Conservation (phyloP, 441 rosid genomes). For the Dalechampia spathulata region DNA sequence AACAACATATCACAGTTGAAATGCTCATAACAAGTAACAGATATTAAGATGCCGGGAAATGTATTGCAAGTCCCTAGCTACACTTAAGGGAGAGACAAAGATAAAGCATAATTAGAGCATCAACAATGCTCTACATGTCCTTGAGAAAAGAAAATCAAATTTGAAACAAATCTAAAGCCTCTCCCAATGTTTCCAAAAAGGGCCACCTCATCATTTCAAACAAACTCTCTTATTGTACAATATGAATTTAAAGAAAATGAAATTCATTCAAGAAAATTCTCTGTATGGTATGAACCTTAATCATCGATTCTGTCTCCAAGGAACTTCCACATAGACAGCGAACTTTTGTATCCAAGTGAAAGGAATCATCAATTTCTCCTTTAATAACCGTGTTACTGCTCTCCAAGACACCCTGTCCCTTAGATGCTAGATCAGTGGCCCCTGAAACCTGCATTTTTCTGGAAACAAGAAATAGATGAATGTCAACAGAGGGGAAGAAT, state of each 20-base stretch:
- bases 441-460: conserved; percentile 96
- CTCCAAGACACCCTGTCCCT: conserved; percentile 63
- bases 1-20: too few species aligned
- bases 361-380: conserved; percentile 57
- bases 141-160: conserved; percentile 1
- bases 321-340: conserved; percentile 91
- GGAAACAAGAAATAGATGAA: conserved; percentile 19
- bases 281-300: conserved; percentile 41
- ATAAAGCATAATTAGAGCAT: neutral
- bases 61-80: neutral
- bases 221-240: neutral
- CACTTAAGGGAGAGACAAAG: neutral
- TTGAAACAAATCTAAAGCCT: too few species aligned
- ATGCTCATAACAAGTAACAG: neutral
- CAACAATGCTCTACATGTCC: neutral
- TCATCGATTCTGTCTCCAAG: conserved; percentile 63
- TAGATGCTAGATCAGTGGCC: conserved; percentile 85
- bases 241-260: neutral
- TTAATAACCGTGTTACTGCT: conserved; percentile 53
- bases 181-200: neutral
- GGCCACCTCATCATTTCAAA: neutral
- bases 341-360: conserved; percentile 53
- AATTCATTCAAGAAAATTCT: neutral
- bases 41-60: neutral
- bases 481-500: conserved; percentile 14